Percentiles rank a stretch among this genome's conserved stretches.
phyloP scores from a whole-genome alignment of 768 basidiomycete species.

The Steccherinum ochraceum region DNA sequence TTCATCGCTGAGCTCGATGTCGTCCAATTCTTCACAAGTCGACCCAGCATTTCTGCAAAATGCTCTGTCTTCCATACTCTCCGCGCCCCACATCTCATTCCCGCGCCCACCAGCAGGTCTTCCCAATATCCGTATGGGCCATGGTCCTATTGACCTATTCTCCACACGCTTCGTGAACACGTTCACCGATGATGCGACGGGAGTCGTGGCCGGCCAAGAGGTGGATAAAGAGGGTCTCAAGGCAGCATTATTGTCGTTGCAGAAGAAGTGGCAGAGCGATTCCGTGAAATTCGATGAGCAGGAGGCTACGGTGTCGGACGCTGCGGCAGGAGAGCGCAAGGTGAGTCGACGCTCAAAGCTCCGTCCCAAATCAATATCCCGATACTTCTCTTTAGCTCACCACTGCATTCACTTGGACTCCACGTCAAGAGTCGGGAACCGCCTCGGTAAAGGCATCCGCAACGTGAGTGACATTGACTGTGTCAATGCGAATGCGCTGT shows the following conservation, averaged over 20 bases:
- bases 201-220: slow-evolving; percentile 16
- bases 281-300: slow-evolving; percentile 8
- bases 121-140: slow-evolving; percentile 17
- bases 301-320: not conserved
- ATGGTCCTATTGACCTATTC: slow-evolving; percentile 25
- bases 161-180: slow-evolving; percentile 22
- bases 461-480: slow-evolving; percentile 10
- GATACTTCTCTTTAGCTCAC: slow-evolving; percentile 5
- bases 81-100: slow-evolving; percentile 25
- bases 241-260: slow-evolving; percentile 19
- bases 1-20: not conserved
- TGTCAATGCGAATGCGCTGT: not conserved
- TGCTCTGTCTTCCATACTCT: slow-evolving; percentile 17
- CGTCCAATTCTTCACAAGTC: not conserved
- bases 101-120: slow-evolving; percentile 10
- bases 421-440: slow-evolving; percentile 6
- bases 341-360: slow-evolving; percentile 2
- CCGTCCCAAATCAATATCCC: not conserved
- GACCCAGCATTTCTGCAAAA: slow-evolving; percentile 18
- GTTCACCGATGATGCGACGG: slow-evolving; percentile 18
- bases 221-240: slow-evolving; percentile 22
- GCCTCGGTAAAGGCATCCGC: slow-evolving; percentile 16
- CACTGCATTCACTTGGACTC: slow-evolving; percentile 16
- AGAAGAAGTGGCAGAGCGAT: slow-evolving; percentile 18
- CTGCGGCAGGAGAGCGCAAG: slow-evolving; percentile 6